Percentiles rank a stretch among this genome's conserved stretches.
Conservation (phyloP, 306 rosid species). For the Senna tora region DNA sequence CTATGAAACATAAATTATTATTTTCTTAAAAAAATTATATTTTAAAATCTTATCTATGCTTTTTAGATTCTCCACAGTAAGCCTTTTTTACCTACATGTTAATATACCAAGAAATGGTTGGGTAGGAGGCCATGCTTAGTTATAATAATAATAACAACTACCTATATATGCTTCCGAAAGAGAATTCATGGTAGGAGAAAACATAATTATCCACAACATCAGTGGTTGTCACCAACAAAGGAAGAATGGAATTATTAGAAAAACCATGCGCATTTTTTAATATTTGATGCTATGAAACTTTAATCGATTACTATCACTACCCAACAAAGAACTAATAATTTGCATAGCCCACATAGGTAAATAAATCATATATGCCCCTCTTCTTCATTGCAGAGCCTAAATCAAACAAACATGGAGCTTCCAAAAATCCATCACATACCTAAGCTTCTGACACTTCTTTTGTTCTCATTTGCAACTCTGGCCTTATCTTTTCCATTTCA, state of each 20-base stretch:
- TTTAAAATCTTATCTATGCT: no score
- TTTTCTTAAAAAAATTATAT: no score
- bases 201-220: conserved; percentile 46
- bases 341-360: conserved; percentile 36
- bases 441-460: conserved; percentile 40
- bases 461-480: conserved; percentile 43
- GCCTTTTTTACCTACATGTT: conserved; percentile 9
- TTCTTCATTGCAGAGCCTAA: conserved; percentile 32
- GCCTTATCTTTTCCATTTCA: conserved; percentile 41
- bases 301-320: conserved; percentile 50
- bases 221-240: conserved; percentile 45
- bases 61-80: background rate
- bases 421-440: conserved; percentile 33
- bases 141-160: conserved; percentile 18
- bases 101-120: conserved; percentile 32
- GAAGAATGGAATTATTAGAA: conserved; percentile 49
- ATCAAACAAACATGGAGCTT: conserved; percentile 48
- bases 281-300: conserved; percentile 33
- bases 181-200: conserved; percentile 35
- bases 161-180: background rate
- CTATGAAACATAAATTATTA: no score
- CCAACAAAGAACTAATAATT: conserved; percentile 35
- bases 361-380: conserved; percentile 44
- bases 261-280: conserved; percentile 54
- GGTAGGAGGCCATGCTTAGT: conserved; percentile 32